Percentiles rank a stretch among this genome's conserved stretches.
phyloP scores from a whole-genome alignment of 305 asterid genomes.

The Fraxinus latifolia region DNA sequence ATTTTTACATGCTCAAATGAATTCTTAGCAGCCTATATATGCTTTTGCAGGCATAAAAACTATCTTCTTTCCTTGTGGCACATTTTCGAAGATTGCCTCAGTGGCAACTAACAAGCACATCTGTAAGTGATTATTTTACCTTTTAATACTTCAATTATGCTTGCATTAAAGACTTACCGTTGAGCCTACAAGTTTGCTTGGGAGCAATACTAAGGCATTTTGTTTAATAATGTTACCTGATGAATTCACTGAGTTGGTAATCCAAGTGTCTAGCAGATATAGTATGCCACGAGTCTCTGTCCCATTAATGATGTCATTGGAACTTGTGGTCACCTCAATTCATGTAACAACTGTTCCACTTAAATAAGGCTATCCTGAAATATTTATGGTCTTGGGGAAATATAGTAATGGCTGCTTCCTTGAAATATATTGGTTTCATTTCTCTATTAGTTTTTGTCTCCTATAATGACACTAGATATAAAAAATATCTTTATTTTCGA shows the following conservation, averaged over 20 bases:
- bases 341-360: background rate
- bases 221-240: background rate
- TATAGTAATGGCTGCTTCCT: background rate
- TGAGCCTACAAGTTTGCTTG: background rate
- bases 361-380: background rate
- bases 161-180: background rate
- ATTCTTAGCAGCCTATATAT: slow-evolving; percentile 17
- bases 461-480: background rate
- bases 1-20: background rate
- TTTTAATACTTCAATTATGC: slow-evolving; percentile 6
- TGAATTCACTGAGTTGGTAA: background rate
- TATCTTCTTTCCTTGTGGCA: slow-evolving; percentile 67
- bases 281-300: background rate
- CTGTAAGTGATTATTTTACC: slow-evolving; percentile 50
- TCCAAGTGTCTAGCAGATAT: background rate
- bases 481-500: background rate
- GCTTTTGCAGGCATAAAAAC: slow-evolving; percentile 70
- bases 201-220: slow-evolving; percentile 7
- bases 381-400: background rate
- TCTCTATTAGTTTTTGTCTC: background rate
- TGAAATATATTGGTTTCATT: background rate
- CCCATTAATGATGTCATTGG: background rate
- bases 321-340: background rate
- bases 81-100: slow-evolving; percentile 71
- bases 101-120: slow-evolving; percentile 57